Evolutionary conservation across 129 eudicot species (phyloP).

Genomic region (Lactuca sativa): DNA sequence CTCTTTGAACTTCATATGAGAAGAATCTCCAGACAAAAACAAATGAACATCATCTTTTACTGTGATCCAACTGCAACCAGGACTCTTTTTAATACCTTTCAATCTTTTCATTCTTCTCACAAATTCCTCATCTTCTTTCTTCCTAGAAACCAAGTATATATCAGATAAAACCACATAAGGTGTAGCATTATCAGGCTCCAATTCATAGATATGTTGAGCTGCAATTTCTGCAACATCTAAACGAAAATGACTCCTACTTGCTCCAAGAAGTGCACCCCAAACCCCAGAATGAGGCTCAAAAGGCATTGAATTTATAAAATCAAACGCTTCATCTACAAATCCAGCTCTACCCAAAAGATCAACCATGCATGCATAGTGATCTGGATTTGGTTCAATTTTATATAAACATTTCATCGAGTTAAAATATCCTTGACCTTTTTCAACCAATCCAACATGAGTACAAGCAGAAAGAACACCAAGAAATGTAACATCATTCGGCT

Average conservation of each 20-base stretch:
- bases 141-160: constrained; percentile 43
- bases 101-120: constrained; percentile 46
- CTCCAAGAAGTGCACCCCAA: constrained; percentile 94
- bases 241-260: constrained; percentile 52
- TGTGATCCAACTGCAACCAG: constrained; percentile 72
- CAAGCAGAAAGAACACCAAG: constrained; percentile 79
- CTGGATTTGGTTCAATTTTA: constrained; percentile 54
- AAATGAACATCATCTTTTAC: constrained; percentile 37
- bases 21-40: constrained; percentile 58
- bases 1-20: constrained; percentile 39
- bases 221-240: constrained; percentile 78
- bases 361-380: constrained; percentile 89
- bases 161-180: constrained; percentile 76
- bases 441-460: constrained; percentile 65
- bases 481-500: constrained; percentile 62
- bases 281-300: constrained; percentile 66
- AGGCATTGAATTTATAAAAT: constrained; percentile 55
- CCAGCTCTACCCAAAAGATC: constrained; percentile 85
- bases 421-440: constrained; percentile 59
- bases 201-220: constrained; percentile 38
- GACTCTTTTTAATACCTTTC: constrained; percentile 61
- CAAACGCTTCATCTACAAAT: constrained; percentile 60
- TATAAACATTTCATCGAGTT: constrained; percentile 47
- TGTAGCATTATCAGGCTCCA: constrained; percentile 72
- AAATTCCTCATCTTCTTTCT: constrained; percentile 44